Evolutionary conservation across 352 stramenopile genomes (phyloP).

Genomic region (Globisporangium lucens): DNA sequence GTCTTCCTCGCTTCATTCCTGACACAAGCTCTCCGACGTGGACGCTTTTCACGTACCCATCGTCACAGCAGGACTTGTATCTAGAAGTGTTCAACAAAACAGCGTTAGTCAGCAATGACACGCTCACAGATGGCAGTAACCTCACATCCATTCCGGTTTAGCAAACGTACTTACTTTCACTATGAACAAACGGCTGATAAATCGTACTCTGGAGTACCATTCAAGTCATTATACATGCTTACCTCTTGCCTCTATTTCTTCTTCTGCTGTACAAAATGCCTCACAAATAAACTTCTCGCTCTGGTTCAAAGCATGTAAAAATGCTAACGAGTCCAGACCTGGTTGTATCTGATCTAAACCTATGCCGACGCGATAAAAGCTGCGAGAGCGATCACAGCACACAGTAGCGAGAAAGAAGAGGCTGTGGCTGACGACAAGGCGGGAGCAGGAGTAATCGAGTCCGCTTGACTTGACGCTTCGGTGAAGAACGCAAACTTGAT

Average conservation of each 20-base stretch:
- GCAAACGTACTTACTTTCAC: neutral
- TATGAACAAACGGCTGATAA: neutral
- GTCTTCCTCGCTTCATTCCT: conserved; percentile 27
- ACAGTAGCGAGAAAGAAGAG: neutral
- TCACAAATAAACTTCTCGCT: neutral
- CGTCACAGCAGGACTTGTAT: conserved; percentile 8
- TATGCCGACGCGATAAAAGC: neutral
- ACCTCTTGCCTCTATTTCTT: neutral
- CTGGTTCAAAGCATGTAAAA: neutral
- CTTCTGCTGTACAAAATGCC: neutral
- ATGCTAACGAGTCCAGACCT: neutral
- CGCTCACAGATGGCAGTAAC: neutral
- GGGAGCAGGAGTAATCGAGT: neutral
- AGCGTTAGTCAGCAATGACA: neutral
- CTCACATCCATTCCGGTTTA: neutral
- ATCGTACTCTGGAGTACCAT: neutral
- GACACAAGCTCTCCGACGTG: conserved; percentile 20
- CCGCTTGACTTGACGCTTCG: neutral
- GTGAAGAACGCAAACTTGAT: conserved; percentile 16
- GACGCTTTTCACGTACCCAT: conserved; percentile 29
- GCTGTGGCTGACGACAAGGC: neutral
- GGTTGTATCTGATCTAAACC: neutral
- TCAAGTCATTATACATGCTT: conserved; percentile 1
- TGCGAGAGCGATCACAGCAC: neutral
- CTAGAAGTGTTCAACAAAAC: conserved; percentile 13